Base-by-base conservation (phyloP, 345 rosid species). In the Laguncularia racemosa region DNA sequence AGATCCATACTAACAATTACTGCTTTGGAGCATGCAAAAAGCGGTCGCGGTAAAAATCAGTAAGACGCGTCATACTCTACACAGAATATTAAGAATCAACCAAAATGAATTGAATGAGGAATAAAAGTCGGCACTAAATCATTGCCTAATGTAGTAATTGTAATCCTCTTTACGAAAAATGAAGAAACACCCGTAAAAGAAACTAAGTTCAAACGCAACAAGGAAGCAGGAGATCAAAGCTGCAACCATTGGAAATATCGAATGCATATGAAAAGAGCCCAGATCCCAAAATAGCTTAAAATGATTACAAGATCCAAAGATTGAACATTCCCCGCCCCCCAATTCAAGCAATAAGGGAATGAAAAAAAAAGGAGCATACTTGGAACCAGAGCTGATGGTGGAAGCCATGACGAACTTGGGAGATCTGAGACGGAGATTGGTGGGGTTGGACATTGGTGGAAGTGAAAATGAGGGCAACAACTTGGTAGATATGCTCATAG, bases 361-460 rank as follows among this genome's bases (percentile, higher is more conserved):
- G 38, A 47, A 54, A 48, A 15, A 18, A 19, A 54, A 46, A 17
- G 58, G 20, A 46, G 52, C 12, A 71, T 82, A 87, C 96, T 75
- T 84, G 60, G 89, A 40, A 26, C 78, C 73, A 49, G 95, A 74
- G 58, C 78, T 78, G 55, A 88, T 78, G 14, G 95, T 81, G 13
- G 96, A 87, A 52, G 95, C 85, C 77, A 89, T 81, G 33, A 65
- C 66, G 58, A 88, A 70, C 75, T 72, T 80, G n/a, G 96, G 82
- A 82, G 96, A 91, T 79, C 97, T 82, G 78, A 65, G 55, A 46
- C 78, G 46, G 72, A 43, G 61, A 52, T 33, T 33, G 40, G 4
- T 7, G 40, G 40, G 0, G 40, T 20, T 50, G 5, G 82, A 74
- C 80, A 73, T 58, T 55, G 84, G 74, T 44, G 96, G 89, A 47